phyloP scores from a whole-genome alignment of 192 early-diverging fungal species.

The Cladochytrium replicatum region DNA sequence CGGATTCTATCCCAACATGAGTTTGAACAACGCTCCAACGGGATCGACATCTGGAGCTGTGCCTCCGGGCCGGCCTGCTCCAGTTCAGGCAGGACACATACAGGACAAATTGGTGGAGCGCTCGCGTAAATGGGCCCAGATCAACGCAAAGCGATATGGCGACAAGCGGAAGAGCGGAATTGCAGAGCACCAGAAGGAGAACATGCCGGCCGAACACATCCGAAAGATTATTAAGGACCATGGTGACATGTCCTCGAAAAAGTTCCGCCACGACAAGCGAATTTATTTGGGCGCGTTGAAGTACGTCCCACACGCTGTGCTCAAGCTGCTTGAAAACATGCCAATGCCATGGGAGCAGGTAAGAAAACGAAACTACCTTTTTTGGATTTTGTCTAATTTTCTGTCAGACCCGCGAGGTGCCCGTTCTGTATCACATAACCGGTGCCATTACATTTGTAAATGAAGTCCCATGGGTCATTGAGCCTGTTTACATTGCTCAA shows the following conservation, averaged over 20 bases:
- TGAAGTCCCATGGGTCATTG: conserved; percentile 91
- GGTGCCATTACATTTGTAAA: conserved; percentile 99
- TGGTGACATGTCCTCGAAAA: conserved; percentile 97
- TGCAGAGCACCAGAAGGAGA: conserved; percentile 85
- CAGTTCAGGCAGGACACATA: too few relatives aligned
- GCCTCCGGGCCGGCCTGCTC: too few relatives aligned
- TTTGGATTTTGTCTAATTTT: not conserved
- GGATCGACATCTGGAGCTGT: too few relatives aligned
- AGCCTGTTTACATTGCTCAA: conserved; percentile 96
- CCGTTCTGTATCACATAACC: conserved; percentile 93
- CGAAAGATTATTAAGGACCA: conserved; percentile 98
- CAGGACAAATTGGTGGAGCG: conserved; percentile 65
- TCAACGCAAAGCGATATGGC: conserved; percentile 83
- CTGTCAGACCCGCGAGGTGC: conserved; percentile 71
- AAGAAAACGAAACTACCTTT: not conserved
- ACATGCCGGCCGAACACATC: conserved; percentile 96
- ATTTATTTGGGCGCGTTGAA: conserved; percentile 97
- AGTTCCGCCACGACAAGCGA: conserved; percentile 94
- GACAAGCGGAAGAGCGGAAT: conserved; percentile 94
- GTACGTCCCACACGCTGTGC: conserved; percentile 95
- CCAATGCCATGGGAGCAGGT: conserved; percentile 99
- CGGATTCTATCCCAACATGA: too few relatives aligned
- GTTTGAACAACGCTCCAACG: too few relatives aligned
- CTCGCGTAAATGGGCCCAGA: conserved; percentile 82
- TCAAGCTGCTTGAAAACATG: conserved; percentile 98